Conservation (phyloP, 2,329 filamentous ascomycete genomes). For the Ramularia endophylla region DNA sequence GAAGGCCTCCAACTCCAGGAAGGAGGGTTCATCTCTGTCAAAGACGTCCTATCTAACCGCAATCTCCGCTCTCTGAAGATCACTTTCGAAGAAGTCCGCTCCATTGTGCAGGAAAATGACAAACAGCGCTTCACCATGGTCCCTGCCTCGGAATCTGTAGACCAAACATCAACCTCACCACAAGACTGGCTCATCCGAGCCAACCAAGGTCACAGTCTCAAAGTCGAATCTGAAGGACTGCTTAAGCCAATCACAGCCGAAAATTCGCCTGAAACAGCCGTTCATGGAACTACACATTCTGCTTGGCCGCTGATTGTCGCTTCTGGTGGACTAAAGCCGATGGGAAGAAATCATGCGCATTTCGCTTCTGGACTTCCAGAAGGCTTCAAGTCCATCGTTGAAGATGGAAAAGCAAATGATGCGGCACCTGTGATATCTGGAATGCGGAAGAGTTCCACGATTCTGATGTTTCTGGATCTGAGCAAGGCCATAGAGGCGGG, state of each 20-base stretch:
- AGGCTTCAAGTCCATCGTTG: slow-evolving; percentile 35
- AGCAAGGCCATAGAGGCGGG: slow-evolving; percentile 69
- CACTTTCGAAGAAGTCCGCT: slow-evolving; percentile 67
- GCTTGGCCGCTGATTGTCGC: slow-evolving; percentile 70
- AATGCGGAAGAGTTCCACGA: slow-evolving; percentile 50
- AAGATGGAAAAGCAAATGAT: slow-evolving; percentile 9
- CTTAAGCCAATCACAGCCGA: slow-evolving; percentile 58
- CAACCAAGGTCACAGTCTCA: slow-evolving; percentile 89
- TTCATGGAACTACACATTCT: slow-evolving; percentile 85
- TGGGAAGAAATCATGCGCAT: slow-evolving; percentile 85
- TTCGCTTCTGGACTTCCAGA: slow-evolving; percentile 68
- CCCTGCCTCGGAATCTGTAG: slow-evolving; percentile 27
- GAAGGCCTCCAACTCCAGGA: slow-evolving; percentile 54
- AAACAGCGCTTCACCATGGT: slow-evolving; percentile 89
- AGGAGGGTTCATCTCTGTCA: slow-evolving; percentile 56
- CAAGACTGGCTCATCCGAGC: slow-evolving; percentile 83
- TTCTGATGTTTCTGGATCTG: slow-evolving; percentile 74
- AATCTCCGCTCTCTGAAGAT: slow-evolving; percentile 63
- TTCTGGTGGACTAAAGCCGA: slow-evolving; percentile 71
- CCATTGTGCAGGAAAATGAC: slow-evolving; percentile 67
- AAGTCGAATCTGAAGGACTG: slow-evolving; percentile 63
- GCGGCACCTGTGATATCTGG: slow-evolving; percentile 55
- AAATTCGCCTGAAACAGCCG: slow-evolving; percentile 43
- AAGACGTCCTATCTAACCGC: slow-evolving; percentile 53
- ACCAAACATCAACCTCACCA: slow-evolving; percentile 44